phyloP scores from a whole-genome alignment of 208 protist genomes.

The Leishmania arabica region DNA sequence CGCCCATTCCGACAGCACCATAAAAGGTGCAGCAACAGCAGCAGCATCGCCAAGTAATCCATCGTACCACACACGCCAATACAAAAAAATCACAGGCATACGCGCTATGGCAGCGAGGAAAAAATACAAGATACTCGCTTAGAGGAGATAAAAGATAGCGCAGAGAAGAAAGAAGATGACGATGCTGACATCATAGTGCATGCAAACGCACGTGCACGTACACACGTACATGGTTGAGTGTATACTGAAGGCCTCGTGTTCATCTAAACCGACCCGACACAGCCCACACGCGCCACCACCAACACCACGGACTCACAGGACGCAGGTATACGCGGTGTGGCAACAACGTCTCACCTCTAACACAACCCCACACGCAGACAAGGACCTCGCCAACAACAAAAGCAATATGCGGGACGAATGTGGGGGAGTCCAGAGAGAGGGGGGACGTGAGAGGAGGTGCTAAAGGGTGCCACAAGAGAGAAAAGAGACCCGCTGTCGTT shows the following conservation, averaged over 20 bases:
- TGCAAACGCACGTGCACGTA: background rate
- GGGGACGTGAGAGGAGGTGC: background rate
- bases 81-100: background rate
- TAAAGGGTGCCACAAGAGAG: background rate
- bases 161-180: background rate
- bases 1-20: background rate
- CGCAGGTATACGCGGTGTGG: background rate
- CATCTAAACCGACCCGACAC: background rate
- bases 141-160: conserved; percentile 18
- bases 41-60: background rate
- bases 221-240: background rate
- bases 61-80: background rate
- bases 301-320: background rate
- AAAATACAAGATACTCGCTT: background rate
- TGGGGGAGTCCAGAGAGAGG: background rate
- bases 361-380: background rate
- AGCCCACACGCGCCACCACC: background rate
- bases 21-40: background rate
- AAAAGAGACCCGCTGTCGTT: background rate
- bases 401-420: background rate
- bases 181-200: background rate
- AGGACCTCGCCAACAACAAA: background rate
- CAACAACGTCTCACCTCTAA: background rate
- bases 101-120: background rate
- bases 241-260: background rate